Conservation (phyloP, 2,329 filamentous ascomycete genomes). For the Xylariomycetidae sp. region DNA sequence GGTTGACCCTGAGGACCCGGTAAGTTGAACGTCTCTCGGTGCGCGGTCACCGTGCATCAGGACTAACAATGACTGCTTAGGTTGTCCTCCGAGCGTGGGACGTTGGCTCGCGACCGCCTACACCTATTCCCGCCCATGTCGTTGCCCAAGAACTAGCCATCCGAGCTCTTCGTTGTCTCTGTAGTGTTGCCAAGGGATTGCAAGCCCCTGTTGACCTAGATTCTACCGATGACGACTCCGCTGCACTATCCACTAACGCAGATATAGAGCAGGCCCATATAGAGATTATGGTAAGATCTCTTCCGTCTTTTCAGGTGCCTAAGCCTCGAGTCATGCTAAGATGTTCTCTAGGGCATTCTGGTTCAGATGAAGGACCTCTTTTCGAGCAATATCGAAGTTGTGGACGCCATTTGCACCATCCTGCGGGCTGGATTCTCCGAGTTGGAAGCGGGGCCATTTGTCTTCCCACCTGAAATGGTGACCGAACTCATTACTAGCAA, state of each 20-base stretch:
- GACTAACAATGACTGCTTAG: slow-evolving; percentile 16
- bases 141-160: slow-evolving; percentile 43
- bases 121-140: slow-evolving; percentile 29
- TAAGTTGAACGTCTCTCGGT: slow-evolving; percentile 19
- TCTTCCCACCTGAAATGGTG: slow-evolving; percentile 62
- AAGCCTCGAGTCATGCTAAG: neutral
- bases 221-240: slow-evolving; percentile 29
- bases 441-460: slow-evolving; percentile 67
- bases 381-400: slow-evolving; percentile 56
- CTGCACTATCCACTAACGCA: slow-evolving; percentile 3
- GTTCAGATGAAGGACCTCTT: slow-evolving; percentile 45
- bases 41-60: no score
- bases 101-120: slow-evolving; percentile 16
- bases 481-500: slow-evolving; percentile 57
- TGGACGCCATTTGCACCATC: slow-evolving; percentile 66
- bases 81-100: slow-evolving; percentile 25
- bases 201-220: slow-evolving; percentile 66
- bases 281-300: slow-evolving; percentile 34
- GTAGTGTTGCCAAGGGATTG: slow-evolving; percentile 64
- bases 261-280: slow-evolving; percentile 36
- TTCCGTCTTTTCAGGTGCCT: slow-evolving; percentile 25
- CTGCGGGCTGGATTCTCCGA: slow-evolving; percentile 72
- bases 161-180: slow-evolving; percentile 60
- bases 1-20: slow-evolving; percentile 18
- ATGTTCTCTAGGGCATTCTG: slow-evolving; percentile 21